phyloP scores from a whole-genome alignment of 2,329 filamentous ascomycete species.

The Aulographum hederae region DNA sequence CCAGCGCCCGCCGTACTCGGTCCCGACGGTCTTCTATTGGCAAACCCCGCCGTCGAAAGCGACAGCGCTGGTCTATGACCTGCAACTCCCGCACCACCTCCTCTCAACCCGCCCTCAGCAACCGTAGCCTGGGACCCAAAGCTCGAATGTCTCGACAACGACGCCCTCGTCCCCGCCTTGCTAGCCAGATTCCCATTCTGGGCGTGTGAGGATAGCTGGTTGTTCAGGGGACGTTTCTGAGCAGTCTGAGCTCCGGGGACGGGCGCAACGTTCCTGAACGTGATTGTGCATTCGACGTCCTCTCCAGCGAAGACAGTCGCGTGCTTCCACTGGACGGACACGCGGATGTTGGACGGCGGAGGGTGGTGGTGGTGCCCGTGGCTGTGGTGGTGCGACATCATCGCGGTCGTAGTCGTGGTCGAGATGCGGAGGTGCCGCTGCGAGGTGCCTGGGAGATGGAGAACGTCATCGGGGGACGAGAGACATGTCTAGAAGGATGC shows the following conservation, averaged over 20 bases:
- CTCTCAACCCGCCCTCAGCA: not conserved
- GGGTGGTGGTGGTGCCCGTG: too few species aligned
- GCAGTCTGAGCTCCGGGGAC: constrained; percentile 19
- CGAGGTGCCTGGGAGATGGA: too few species aligned
- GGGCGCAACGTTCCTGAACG: constrained; percentile 67
- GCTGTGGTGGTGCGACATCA: too few species aligned
- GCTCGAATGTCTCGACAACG: too few species aligned
- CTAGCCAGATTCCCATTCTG: not conserved
- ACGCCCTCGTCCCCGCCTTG: not conserved
- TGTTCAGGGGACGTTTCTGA: not conserved
- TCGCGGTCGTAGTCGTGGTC: too few species aligned
- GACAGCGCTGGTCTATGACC: constrained; percentile 54
- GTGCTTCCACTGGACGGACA: constrained; percentile 89
- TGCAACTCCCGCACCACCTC: not conserved
- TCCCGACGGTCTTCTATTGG: not conserved
- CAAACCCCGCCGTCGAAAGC: constrained; percentile 18
- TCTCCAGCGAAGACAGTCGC: constrained; percentile 93
- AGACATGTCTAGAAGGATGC: too few species aligned
- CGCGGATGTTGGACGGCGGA: constrained; percentile 53
- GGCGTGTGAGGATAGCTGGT: not conserved
- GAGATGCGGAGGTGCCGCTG: too few species aligned
- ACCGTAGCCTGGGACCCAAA: too few species aligned
- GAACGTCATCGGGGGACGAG: too few species aligned
- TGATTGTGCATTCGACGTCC: constrained; percentile 87
- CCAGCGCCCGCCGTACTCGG: not conserved